Evolutionary conservation across 2,329 filamentous ascomycete genomes (phyloP).

Genomic region (Harringtonia aguacate): DNA sequence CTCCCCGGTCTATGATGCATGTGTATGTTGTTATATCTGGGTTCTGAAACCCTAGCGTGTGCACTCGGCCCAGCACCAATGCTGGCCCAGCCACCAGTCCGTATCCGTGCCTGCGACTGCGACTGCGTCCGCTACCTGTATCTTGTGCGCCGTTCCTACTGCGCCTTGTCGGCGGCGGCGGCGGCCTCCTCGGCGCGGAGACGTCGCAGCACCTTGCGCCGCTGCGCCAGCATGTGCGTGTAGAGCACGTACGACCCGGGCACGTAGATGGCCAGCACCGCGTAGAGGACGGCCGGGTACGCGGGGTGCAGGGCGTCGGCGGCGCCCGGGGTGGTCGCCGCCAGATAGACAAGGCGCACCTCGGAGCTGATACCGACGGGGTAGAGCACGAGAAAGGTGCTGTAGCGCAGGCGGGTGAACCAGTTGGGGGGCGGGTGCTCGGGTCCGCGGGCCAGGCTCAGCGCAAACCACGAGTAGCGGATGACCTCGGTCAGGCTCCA

Average conservation of each 20-base stretch:
- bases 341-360: conserved; percentile 65
- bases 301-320: conserved; percentile 34
- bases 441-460: conserved; percentile 48
- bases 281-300: conserved; percentile 32
- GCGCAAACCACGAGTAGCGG: conserved; percentile 83
- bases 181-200: conserved; percentile 34
- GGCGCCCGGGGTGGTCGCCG: conserved; percentile 46
- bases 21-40: no score
- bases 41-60: no score
- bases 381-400: conserved; percentile 88
- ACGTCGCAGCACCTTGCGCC: conserved; percentile 64
- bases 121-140: no score
- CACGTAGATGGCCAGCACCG: conserved; percentile 14
- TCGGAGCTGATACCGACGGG: conserved; percentile 86
- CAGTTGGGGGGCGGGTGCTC: conserved; percentile 20
- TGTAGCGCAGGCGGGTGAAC: conserved; percentile 78
- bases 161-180: conserved; percentile 25
- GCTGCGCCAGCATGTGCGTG: conserved; percentile 89
- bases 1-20: no score
- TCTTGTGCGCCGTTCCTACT: conserved; percentile 15
- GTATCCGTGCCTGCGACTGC: no score
- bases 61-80: no score
- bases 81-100: no score
- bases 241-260: conserved; percentile 71
- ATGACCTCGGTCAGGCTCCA: conserved; percentile 91